Evolutionary conservation across 176 grass and related monocot genomes (phyloP), one percentile per base, ranked within the genome.

Genomic region (Lolium multiflorum): DNA sequence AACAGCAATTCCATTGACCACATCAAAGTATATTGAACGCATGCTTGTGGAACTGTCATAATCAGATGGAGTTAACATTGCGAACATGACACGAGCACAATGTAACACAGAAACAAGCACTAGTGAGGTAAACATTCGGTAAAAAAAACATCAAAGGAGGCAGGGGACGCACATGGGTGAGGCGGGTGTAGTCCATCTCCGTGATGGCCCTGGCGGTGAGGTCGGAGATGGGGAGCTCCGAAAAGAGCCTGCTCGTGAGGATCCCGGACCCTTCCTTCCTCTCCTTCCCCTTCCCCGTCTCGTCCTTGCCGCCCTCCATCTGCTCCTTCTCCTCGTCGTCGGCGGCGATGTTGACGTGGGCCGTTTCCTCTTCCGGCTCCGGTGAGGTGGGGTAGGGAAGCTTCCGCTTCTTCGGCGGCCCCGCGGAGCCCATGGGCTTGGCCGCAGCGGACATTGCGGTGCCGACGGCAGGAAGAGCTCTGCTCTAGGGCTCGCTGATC

Each of bases 181-280:
- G 89, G 58, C 90, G 74, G 50, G 81, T 90, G 57, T 87, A 91
- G 57, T 86, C 88, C 91, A 95, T 95, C 84, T 95, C 94, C 6
- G 44, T 57, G 81, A 95, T 88, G 55, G 93, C 86, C 50, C 69
- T 93, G 55, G 87, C 70, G 43, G 91, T 95, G 43, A 47, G 79
- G 77, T 92, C 83, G 15, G 93, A 95, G 17, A 95, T 72, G 64
- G 83, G 86, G 61, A 95, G 89, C 58, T 85, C 82, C 15, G 91
- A 95, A 81, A 95, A 95, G 28, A 76, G 26, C 65, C 82, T 83
- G 65, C 87, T 82, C n/a, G 86, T 85, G 43, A 88, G 75, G 62
- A 92, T 91, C 26, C 86, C 12, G 5, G 62, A 31, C 62, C 62
- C 62, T 5, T 65, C 25, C 4, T 13, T 28, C 24, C 4, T 14